Conservation (phyloP, 2,329 filamentous ascomycete genomes). For the Penicillium sp. region DNA sequence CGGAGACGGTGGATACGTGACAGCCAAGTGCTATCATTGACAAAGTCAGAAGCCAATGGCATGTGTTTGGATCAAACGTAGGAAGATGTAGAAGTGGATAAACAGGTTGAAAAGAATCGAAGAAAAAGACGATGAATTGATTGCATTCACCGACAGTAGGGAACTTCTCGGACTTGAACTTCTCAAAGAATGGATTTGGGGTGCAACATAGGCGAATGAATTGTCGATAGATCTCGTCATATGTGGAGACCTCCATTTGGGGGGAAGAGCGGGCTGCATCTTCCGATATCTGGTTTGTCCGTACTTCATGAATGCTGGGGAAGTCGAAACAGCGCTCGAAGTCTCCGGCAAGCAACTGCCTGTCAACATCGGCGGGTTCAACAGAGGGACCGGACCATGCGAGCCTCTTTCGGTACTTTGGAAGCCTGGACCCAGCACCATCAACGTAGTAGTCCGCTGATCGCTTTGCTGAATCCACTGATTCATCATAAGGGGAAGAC, state of each 20-base stretch:
- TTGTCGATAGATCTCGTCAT: conserved; percentile 29
- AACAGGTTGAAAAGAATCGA: conserved; percentile 39
- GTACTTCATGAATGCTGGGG: conserved; percentile 18
- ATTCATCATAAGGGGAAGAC: conserved; percentile 21
- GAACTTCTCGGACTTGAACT: conserved; percentile 34
- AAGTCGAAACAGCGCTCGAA: conserved; percentile 24
- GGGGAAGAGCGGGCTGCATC: conserved; percentile 7
- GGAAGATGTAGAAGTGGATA: conserved; percentile 42
- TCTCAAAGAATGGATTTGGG: conserved; percentile 29
- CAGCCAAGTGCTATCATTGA: conserved; percentile 43
- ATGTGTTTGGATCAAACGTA: conserved; percentile 36
- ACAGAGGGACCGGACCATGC: conserved; percentile 16
- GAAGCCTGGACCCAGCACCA: conserved; percentile 24
- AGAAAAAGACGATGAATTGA: conserved; percentile 36
- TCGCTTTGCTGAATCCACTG: conserved; percentile 20
- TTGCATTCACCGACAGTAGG: conserved; percentile 28
- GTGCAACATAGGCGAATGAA: conserved; percentile 34
- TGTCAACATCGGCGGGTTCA: conserved; percentile 10
- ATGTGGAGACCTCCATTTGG: conserved; percentile 25
- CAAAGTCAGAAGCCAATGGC: conserved; percentile 42
- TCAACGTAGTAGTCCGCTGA: conserved; percentile 31
- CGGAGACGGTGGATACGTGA: conserved; percentile 29
- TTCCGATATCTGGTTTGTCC: conserved; percentile 18
- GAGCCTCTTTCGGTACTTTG: conserved; percentile 27
- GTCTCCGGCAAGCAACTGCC: conserved; percentile 12